phyloP scores from a whole-genome alignment of 2,329 filamentous ascomycete species.

The Penicillium sp. region DNA sequence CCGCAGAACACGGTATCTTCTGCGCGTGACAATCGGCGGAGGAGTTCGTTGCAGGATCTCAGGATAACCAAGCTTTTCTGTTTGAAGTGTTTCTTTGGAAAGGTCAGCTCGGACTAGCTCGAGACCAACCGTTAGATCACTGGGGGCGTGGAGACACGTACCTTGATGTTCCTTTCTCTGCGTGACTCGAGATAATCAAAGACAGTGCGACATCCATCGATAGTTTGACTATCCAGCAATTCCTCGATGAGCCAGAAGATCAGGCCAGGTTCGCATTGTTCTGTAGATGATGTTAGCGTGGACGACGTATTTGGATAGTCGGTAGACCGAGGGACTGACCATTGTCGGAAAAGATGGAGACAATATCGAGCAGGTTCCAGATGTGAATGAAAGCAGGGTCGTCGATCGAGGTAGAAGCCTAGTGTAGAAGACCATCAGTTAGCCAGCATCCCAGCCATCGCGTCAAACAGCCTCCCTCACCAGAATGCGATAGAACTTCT shows the following conservation, averaged over 20 bases:
- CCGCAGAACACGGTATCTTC: constrained; percentile 98
- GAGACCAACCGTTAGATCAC: not conserved
- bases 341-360: constrained; percentile 85
- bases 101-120: constrained; percentile 14
- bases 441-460: constrained; percentile 15
- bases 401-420: constrained; percentile 77
- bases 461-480: constrained; percentile 55
- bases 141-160: constrained; percentile 45
- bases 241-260: constrained; percentile 93
- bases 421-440: not conserved
- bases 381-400: constrained; percentile 78
- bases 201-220: constrained; percentile 84
- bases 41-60: constrained; percentile 91
- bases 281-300: constrained; percentile 38
- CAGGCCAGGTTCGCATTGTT: constrained; percentile 73
- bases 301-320: not conserved
- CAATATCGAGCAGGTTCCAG: constrained; percentile 92
- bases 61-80: constrained; percentile 87
- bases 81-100: constrained; percentile 66
- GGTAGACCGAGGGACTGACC: constrained; percentile 57
- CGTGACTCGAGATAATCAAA: constrained; percentile 96
- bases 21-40: constrained; percentile 90
- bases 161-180: constrained; percentile 81
- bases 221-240: constrained; percentile 92
- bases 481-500: constrained; percentile 77